Conservation (phyloP, 2,329 filamentous ascomycete species). For the Chaetothyriales sp. region DNA sequence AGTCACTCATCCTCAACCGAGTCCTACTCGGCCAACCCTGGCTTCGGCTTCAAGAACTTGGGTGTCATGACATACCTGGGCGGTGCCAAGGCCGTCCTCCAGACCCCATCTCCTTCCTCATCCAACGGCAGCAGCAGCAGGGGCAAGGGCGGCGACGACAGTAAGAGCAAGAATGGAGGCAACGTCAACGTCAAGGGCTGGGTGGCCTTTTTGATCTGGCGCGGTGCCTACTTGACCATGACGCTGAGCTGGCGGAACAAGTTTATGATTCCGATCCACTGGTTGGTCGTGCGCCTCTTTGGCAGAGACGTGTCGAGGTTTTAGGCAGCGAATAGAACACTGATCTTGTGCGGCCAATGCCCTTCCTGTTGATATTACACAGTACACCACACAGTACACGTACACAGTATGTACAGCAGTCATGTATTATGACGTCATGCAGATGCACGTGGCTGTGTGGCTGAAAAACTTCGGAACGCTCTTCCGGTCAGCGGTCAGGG, state of each 20-base stretch:
- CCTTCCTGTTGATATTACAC: no score
- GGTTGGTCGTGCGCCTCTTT: constrained; percentile 29
- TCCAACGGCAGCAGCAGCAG: background rate
- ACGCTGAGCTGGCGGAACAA: constrained; percentile 34
- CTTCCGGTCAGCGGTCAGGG: background rate
- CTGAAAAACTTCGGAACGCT: no score
- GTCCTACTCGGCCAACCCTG: constrained; percentile 9
- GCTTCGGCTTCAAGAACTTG: constrained; percentile 42
- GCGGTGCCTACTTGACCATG: constrained; percentile 31
- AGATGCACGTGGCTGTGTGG: no score
- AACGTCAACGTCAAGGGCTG: constrained; percentile 26
- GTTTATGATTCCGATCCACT: constrained; percentile 26
- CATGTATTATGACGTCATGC: no score
- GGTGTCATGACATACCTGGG: constrained; percentile 47
- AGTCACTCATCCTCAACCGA: constrained; percentile 20
- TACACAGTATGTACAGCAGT: no score
- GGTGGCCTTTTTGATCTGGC: constrained; percentile 30
- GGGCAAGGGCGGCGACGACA: constrained; percentile 4
- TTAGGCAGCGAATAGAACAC: constrained; percentile 8
- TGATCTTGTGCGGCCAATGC: no score
- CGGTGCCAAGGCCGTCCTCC: constrained; percentile 41
- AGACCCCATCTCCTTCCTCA: constrained; percentile 25
- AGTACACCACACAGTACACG: no score
- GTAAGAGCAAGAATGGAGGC: constrained; percentile 15
- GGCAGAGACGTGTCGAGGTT: constrained; percentile 32